A percentile compares a stretch with the other conserved stretches of the same genome.
Conservation (phyloP, 176 grass and related monocot species). For the Coix lacrymajobi region DNA sequence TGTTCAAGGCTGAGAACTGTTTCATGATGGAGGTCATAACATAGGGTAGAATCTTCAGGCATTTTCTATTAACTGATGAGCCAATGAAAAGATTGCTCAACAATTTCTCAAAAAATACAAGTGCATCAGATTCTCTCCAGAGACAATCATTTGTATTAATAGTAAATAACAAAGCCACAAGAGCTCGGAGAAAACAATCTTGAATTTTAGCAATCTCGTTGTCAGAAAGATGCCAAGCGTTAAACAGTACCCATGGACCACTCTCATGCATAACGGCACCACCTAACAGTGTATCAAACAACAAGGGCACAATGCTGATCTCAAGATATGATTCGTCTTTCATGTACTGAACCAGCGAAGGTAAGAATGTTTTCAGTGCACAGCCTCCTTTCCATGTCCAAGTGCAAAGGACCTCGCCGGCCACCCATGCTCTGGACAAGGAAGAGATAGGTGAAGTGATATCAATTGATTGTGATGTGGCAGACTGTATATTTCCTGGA, state of each 20-base stretch:
- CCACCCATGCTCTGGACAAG: constrained; percentile 71
- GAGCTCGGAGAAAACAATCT: constrained; percentile 61
- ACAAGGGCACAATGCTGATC: constrained; percentile 28
- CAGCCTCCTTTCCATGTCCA: constrained; percentile 68
- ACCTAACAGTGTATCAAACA: constrained; percentile 61
- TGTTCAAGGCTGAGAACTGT: constrained; percentile 26
- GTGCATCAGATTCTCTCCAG: constrained; percentile 47
- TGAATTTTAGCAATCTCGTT: constrained; percentile 65
- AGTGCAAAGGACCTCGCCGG: constrained; percentile 77
- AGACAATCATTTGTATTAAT: constrained; percentile 35
- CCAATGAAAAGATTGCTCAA: constrained; percentile 38
- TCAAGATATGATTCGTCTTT: constrained; percentile 42
- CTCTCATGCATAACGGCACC: constrained; percentile 47
- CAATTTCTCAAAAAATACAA: constrained; percentile 57
- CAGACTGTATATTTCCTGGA: constrained; percentile 32
- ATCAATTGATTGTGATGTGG: constrained; percentile 25
- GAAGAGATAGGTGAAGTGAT: constrained; percentile 25
- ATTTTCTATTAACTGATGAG: constrained; percentile 43
- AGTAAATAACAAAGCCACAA: constrained; percentile 56
- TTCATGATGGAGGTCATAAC: constrained; percentile 54
- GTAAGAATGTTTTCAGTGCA: constrained; percentile 63
- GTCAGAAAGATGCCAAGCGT: constrained; percentile 66
- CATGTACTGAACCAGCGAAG: constrained; percentile 56
- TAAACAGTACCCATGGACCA: constrained; percentile 69
- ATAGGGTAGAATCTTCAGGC: constrained; percentile 65